Base-by-base conservation (phyloP, 1,139 yeast species). In the Kazachstania sp. region DNA sequence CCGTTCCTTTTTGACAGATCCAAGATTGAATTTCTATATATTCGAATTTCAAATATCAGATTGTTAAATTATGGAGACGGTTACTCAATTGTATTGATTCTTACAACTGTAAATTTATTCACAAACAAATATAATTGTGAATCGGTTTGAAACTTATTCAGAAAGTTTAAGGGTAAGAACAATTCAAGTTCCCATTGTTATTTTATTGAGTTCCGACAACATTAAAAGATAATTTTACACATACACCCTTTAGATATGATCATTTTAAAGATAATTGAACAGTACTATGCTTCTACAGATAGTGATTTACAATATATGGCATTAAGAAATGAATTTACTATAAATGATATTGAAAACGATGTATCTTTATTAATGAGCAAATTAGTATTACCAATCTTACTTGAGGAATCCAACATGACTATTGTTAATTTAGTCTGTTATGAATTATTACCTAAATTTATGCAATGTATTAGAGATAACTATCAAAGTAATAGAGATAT, bases 271-370 rank as follows among this genome's bases (percentile, higher is more conserved):
- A 29, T 54, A 23, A 46, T 56, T 13, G 45, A 45, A 13, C 52
- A 53, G 31, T 59, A 54, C 40, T 19, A 45, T 15, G 46, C 41
- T 6, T 50, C 56, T 1, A 23, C 42, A n/a, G 63, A 59, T 44
- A 45, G 49, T 48, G 62, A 59, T 42, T 35, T 59, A 20, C 59
- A 52, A 39, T 59, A 58, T 40, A 59, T 59, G 62, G 39, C 53
- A 5, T 45, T 59, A 39, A 54, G 54, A 35, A 54, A 53, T 36
- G 53, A 51, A 3, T 28, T 54, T 12, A 23, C 36, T 4, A 39
- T 57, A 12, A 34, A 37, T 6, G 51, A 48, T 34, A 48, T 45
- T 5, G 49, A 46, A 9, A 40, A 49, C 13, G 59, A 56, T 36
- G 43, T 56, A 9, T 45, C 37, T 5, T 34, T 37, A 15, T 44